Conservation (phyloP, 2,329 filamentous ascomycete genomes). For the Colletotrichum sp. region DNA sequence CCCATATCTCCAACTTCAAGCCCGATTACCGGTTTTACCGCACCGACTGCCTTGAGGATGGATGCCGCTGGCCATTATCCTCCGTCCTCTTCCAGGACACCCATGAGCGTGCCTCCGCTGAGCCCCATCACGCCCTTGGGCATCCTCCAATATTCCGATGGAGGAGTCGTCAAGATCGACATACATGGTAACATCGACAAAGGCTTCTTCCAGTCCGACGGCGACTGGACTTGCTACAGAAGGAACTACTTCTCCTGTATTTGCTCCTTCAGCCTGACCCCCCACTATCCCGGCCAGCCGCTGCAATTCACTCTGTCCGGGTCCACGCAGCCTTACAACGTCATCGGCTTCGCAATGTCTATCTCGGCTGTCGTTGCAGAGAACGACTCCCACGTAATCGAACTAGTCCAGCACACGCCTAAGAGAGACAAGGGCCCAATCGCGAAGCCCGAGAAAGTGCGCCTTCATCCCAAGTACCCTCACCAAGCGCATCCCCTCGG, state of each 20-base stretch:
- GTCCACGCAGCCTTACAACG: slow-evolving; percentile 63
- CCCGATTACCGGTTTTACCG: slow-evolving; percentile 33
- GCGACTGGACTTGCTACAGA: slow-evolving; percentile 91
- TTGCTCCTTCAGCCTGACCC: slow-evolving; percentile 76
- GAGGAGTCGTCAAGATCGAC: slow-evolving; percentile 66
- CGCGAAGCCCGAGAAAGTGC: slow-evolving; percentile 72
- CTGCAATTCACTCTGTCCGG: slow-evolving; percentile 57
- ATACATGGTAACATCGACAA: slow-evolving; percentile 86
- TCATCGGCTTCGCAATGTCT: slow-evolving; percentile 80
- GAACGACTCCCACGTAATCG: slow-evolving; percentile 76
- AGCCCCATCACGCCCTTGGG: slow-evolving; percentile 56
- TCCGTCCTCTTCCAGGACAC: slow-evolving; percentile 33
- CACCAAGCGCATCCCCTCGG: slow-evolving; percentile 50
- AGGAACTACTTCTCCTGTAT: slow-evolving; percentile 90
- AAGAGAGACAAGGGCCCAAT: slow-evolving; percentile 90
- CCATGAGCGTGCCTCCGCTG: slow-evolving; percentile 58
- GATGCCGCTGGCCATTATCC: slow-evolving; percentile 36
- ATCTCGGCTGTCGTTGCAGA: slow-evolving; percentile 85
- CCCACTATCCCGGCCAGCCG: slow-evolving; percentile 50
- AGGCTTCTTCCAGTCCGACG: slow-evolving; percentile 82
- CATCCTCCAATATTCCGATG: slow-evolving; percentile 66
- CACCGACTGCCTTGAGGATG: slow-evolving; percentile 14
- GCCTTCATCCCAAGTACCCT: slow-evolving; percentile 70
- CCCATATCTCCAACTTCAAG: slow-evolving; percentile 59
- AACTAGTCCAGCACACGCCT: slow-evolving; percentile 88